These are phyloP conservation scores for Chamaecyparis obtusa DNA, from an alignment of 75 land plant species.

Conservation along the genomic window DNA sequence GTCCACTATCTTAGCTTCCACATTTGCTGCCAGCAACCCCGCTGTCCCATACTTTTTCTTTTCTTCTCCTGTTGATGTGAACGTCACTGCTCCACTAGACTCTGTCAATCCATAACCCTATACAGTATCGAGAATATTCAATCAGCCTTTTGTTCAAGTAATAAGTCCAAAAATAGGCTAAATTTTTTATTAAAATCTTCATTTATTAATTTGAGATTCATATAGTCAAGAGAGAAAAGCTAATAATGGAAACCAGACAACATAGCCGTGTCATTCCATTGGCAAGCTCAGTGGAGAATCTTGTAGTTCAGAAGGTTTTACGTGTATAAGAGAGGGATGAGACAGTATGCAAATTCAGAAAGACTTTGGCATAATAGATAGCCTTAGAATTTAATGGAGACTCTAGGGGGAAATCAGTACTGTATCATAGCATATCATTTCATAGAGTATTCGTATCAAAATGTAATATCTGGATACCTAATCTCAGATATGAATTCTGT, in stretches of 20 bases:
- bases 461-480: neutral
- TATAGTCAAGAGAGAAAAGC: neutral
- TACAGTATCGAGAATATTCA: neutral
- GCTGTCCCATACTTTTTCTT: constrained; percentile 70
- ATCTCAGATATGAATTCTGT: neutral
- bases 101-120: constrained; percentile 95
- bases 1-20: constrained; percentile 83
- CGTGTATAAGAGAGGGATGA: neutral
- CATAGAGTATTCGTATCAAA: neutral
- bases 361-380: neutral
- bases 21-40: constrained; percentile 64
- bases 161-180: neutral
- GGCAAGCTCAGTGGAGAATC: neutral
- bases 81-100: constrained; percentile 59
- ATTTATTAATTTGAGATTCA: neutral
- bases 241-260: neutral
- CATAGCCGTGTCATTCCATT: neutral
- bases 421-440: neutral
- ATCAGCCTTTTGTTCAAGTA: neutral
- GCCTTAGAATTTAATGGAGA: neutral
- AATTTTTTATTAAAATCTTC: neutral
- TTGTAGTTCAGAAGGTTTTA: neutral
- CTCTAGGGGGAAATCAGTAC: neutral
- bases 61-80: constrained; percentile 62
- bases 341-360: neutral